Evolutionary conservation across 352 stramenopile species (phyloP).

Genomic region (Pythium scleroteichum): DNA sequence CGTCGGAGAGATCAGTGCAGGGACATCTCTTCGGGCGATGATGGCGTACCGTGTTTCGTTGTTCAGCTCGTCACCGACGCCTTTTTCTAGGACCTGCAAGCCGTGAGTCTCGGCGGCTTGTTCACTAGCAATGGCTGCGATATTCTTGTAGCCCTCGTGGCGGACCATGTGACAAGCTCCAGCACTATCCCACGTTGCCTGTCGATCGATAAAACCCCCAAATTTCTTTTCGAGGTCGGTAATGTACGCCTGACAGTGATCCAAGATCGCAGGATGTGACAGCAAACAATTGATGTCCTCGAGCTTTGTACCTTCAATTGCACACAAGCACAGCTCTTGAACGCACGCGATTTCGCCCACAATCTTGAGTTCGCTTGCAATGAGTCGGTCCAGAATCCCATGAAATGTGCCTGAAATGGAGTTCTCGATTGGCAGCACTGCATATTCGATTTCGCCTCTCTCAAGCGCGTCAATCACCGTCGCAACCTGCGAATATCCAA

Average conservation of each 20-base stretch:
- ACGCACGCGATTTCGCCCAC: conserved; percentile 70
- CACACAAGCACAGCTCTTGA: conserved; percentile 66
- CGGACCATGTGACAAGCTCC: conserved; percentile 69
- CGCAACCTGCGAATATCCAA: conserved; percentile 54
- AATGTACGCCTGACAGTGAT: conserved; percentile 70
- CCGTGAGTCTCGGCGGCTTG: conserved; percentile 55
- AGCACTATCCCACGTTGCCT: conserved; percentile 66
- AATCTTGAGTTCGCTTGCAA: conserved; percentile 68
- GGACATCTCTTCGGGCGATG: conserved; percentile 50
- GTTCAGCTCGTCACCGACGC: conserved; percentile 63
- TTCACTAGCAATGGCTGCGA: conserved; percentile 68
- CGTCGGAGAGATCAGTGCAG: conserved; percentile 28
- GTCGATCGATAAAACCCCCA: conserved; percentile 55
- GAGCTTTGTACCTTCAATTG: conserved; percentile 36
- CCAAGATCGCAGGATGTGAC: conserved; percentile 62
- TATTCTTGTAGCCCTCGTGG: conserved; percentile 42
- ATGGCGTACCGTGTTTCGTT: conserved; percentile 80
- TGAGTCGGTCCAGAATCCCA: conserved; percentile 63
- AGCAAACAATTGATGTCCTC: conserved; percentile 56
- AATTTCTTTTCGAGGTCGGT: conserved; percentile 58
- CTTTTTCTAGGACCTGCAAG: conserved; percentile 53
- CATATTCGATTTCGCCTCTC: conserved; percentile 58
- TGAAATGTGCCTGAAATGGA: conserved; percentile 77
- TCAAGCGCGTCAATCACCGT: conserved; percentile 62
- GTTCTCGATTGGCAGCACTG: conserved; percentile 69